Evolutionary conservation across 306 rosid genomes (phyloP).

Genomic region (Pachyrhizus erosus): DNA sequence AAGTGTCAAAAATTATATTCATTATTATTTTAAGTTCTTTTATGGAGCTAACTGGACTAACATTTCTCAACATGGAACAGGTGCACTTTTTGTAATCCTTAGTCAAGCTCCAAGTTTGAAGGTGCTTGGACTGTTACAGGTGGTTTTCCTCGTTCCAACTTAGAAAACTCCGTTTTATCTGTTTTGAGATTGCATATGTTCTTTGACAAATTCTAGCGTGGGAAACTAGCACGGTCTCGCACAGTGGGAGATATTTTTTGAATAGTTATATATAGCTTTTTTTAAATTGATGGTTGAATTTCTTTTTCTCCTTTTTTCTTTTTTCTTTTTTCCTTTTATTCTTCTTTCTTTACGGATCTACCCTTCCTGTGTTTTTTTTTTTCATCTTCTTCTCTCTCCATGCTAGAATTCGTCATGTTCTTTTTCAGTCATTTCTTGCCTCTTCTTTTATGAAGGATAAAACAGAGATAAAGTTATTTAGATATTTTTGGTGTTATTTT

Average conservation of each 20-base stretch:
- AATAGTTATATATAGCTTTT: no score
- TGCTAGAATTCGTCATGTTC: no score
- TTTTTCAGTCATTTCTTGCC: background rate
- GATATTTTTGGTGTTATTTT: background rate
- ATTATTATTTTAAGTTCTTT: background rate
- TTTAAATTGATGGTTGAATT: no score
- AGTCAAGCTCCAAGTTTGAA: constrained; percentile 85
- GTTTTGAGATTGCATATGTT: background rate
- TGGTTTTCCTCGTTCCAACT: constrained; percentile 34
- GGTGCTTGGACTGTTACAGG: constrained; percentile 94
- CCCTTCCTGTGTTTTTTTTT: no score
- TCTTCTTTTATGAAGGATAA: constrained; percentile 1
- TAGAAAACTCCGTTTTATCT: background rate
- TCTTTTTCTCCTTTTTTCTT: no score
- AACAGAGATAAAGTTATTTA: background rate
- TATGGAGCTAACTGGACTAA: constrained; percentile 41
- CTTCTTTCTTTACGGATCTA: no score
- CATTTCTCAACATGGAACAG: constrained; percentile 57
- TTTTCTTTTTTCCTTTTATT: no score
- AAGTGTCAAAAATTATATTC: background rate
- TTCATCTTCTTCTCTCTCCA: no score
- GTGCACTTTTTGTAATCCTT: constrained; percentile 83
- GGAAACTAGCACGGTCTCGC: no score
- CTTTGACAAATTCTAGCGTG: no score
- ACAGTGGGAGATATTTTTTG: no score